Base-by-base conservation (phyloP, 2,329 filamentous ascomycete genomes). In the Lasiodiplodia theobromae region DNA sequence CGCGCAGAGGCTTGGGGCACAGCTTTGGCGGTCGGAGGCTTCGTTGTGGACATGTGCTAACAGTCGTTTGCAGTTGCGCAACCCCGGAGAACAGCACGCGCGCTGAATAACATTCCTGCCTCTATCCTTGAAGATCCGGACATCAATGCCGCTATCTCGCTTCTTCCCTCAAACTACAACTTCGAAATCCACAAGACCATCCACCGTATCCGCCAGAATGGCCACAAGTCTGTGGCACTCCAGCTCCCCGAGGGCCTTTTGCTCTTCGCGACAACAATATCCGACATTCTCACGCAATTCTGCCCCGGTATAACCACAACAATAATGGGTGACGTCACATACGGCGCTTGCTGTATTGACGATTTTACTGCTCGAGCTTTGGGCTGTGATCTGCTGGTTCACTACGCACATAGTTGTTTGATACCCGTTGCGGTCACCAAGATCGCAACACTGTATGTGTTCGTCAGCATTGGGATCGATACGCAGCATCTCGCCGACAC, bases 151-250 rank as follows among this genome's bases (percentile, higher is more conserved):
- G 96, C 96, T 3, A 94, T 98, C 69, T 86, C 89, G 6, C 87
- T 99, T 38, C 88, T 99, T 2, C 96, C 96, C 1, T 84, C 88
- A n/a, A 99, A 99, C 84, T 99, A 99, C 86, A 95, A 92, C 74
- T 99, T 99, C 78, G 96, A 99, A 83, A 94, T 99, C 68, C 96
- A 93, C 78, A 99, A 99, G 83, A 99, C 96, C 10, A 96, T 99
- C 75, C 94, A 98, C 81, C 90, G 95, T 58, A 94, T 99, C 79
- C 91, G 93, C 54, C 91, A 90, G 1, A 89, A 91, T 10, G 89
- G 87, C 10, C 90, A 94, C 1, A 95, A 90, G 77, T 91, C 90
- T 72, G 90, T 99, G 2, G 96, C 95, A 0, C 85, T 99, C n/a
- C 96, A 99, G 80, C 96, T 99, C 85, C 96, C 96, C 5, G 96